Base-by-base conservation (phyloP, 139 green algal genomes). In the Choricystis sp. region DNA sequence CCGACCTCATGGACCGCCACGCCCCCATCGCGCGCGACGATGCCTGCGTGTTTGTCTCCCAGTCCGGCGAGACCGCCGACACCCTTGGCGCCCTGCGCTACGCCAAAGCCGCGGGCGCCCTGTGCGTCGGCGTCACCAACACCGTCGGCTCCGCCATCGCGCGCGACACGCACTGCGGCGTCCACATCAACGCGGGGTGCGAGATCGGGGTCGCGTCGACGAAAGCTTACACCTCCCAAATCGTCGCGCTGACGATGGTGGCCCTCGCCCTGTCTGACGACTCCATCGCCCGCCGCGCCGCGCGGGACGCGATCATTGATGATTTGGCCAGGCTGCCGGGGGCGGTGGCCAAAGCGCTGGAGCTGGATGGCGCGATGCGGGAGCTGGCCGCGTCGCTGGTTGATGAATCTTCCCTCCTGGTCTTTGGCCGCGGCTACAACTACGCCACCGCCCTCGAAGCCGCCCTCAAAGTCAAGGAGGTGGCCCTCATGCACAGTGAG, bases 191-290 rank as follows among this genome's bases (percentile, higher is more conserved):
- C 67, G 90, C 29, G 40, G 91, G 91, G 19, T 91, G 84, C 56
- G 92, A 98, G 79, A 98, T 98, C 48, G 92, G 92, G 23, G 92
- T 98, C 21, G 92, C 92, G 1, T 91, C 78, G 66, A 98, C 92
- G 65, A 98, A 98, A 71, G 80, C 79, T 14, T 85, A 85, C 67
- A 80, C 78, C 27, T 76, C 67, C 58, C 86, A 94, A 77, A 96
- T 98, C 71, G 74, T 96, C 22, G 81, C 77, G 23, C 71, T 98
- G 40, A 85, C 80, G 26, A 90, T 98, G 81, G 86, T 98, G 72
- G 91, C 92, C 29, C 79, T 96, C 62, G 76, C 81, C 19, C 81
- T 98, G 57, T 79, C 72, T 5, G 86, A 94, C 70, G 94, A 99
- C 77, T 89, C 69, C 26, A 91, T 95, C 65, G 69, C 66, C 49